Evolutionary conservation across 768 basidiomycete species (phyloP), one percentile per base, ranked within the genome.

Genomic region (Rhodotorula sphaerocarpa): DNA sequence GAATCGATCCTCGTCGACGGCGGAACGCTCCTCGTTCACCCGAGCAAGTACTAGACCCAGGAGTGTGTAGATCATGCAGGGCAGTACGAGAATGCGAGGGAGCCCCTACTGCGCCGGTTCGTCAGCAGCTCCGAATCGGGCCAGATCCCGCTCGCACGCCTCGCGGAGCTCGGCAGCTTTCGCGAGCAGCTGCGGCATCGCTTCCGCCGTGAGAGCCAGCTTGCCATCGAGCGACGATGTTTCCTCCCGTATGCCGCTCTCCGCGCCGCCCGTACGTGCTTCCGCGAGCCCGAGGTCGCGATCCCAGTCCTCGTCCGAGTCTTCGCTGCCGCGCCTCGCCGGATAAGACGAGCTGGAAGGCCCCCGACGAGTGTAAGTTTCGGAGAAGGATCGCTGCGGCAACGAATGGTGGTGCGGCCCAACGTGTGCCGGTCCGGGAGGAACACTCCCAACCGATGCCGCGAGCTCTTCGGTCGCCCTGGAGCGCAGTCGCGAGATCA

Each of bases 381-480:
- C 50, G 12, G 67, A 61, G n/a, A 64, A 45, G 3, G 59, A 61
- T 6, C 67, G 51, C 9, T 59, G 55, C 21, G 52, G 48, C 27
- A 16, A 18, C 25, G 1, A 43, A 21, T 20, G 23, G 48, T 20
- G 31, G 34, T 18, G n/a, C 23, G 50, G 23, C 46, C 23, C 23
- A 28, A 33, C 21, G 5, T 25, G 34, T n/a, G 27, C 27, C 39
- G 41, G 23, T 23, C 33, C 2, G 34, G 50, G 28, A 45, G 54
- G 55, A 5, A 50, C 36, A 5, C 47, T 51, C 5, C 51, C 46
- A 53, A 65, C 48, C 3, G 63, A 59, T 3, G 54, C 54, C 2
- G 63, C 66, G 52, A 58, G 59, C 28, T 68, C 67, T 20, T 61
- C 59, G 2, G 63, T 55, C 4, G 67, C 62, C 7, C 55, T 60